These are phyloP conservation scores for Phialocephala sp. DNA, from an alignment of 2,329 filamentous ascomycete genomes.

Conservation along the genomic window DNA sequence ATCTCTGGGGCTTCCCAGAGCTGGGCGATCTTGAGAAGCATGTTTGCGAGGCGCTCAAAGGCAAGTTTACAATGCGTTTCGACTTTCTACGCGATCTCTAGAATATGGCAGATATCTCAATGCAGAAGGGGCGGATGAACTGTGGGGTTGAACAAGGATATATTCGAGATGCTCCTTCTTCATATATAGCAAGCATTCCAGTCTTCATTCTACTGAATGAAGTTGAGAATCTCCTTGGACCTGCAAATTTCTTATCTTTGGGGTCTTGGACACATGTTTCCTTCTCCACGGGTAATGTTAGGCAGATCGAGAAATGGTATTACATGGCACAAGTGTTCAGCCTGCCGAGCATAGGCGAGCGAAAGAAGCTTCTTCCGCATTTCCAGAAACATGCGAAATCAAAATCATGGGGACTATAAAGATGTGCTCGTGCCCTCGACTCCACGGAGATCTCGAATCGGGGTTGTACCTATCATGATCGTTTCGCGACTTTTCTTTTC, in stretches of 20 bases:
- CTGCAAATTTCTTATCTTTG: slow-evolving; percentile 18
- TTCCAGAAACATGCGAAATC: no score
- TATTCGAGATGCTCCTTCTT: slow-evolving; percentile 12
- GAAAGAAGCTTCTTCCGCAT: neutral
- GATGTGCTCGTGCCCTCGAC: slow-evolving; percentile 17
- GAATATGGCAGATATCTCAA: slow-evolving; percentile 7
- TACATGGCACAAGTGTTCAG: neutral
- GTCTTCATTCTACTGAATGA: neutral
- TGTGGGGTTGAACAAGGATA: slow-evolving; percentile 13
- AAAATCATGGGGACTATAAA: slow-evolving; percentile 17
- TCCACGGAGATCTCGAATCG: slow-evolving; percentile 25
- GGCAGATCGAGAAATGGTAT: neutral
- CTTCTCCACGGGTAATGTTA: slow-evolving; percentile 25
- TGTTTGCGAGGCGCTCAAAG: no score
- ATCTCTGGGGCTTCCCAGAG: slow-evolving; percentile 41
- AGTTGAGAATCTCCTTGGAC: slow-evolving; percentile 25
- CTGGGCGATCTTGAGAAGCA: slow-evolving; percentile 35
- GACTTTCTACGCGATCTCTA: neutral
- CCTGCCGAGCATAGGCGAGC: neutral
- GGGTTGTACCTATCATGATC: neutral
- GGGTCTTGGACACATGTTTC: slow-evolving; percentile 15
- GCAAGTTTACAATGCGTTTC: neutral
- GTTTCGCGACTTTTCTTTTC: neutral
- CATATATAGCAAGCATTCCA: slow-evolving; percentile 11
- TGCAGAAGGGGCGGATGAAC: slow-evolving; percentile 14